Evolutionary conservation across 805 yeast species (phyloP).

Genomic region (Metschnikowia matae): DNA sequence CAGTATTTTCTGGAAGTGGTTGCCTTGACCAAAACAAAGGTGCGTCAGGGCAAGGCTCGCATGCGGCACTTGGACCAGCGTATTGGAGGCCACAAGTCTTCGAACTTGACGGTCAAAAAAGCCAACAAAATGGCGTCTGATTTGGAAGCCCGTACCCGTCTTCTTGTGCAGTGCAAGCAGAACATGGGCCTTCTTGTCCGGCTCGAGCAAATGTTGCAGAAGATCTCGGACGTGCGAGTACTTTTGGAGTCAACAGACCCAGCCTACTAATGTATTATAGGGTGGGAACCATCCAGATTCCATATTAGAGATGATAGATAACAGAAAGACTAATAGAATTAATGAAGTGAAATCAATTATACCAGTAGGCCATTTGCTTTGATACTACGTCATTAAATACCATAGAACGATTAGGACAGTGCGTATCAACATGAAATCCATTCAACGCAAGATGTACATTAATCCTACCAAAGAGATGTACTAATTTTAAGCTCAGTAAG

Average conservation of each 20-base stretch:
- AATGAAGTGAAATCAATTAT: too few species aligned
- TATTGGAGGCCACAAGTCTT: background rate
- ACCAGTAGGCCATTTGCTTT: too few species aligned
- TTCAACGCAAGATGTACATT: too few species aligned
- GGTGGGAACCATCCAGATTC: too few species aligned
- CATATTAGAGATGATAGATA: too few species aligned
- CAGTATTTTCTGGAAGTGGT: background rate
- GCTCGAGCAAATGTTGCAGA: background rate
- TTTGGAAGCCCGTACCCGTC: background rate
- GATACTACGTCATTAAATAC: too few species aligned
- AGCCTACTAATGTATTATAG: background rate
- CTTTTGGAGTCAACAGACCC: background rate
- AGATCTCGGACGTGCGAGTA: background rate
- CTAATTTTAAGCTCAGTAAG: too few species aligned
- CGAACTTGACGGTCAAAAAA: background rate
- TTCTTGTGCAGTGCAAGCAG: background rate
- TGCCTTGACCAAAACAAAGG: background rate
- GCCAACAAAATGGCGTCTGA: background rate
- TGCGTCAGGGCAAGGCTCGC: background rate
- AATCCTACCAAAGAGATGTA: too few species aligned
- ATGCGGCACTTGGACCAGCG: background rate
- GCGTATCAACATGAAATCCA: too few species aligned
- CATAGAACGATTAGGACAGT: too few species aligned
- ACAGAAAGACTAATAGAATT: too few species aligned
- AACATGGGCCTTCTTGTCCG: constrained; percentile 1